Base-by-base conservation (phyloP, 371 early-diverging fungal species). In the Encephalitozoon romaleae region DNA sequence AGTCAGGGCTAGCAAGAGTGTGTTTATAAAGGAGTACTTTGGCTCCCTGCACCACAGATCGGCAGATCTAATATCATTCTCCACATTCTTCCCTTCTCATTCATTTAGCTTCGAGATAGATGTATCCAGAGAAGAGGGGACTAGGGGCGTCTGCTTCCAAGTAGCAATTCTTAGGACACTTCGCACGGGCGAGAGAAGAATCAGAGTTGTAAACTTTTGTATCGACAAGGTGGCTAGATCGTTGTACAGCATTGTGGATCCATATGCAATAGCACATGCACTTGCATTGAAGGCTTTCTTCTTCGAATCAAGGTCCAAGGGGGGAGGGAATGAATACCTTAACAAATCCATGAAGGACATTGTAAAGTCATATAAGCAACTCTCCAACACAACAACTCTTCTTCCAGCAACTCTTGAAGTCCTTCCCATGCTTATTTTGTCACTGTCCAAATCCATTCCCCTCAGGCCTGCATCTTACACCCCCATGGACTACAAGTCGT, bases 11-110 rank as follows among this genome's bases (percentile, higher is more conserved):
- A 91, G 92, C 11, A 90, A 90, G 73, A 93, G 91, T 25, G 64
- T 81, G 30, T 34, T 38, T 55, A 67, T 84, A 15, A 77, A 66
- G 43, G 68, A 76, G 38, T 80, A 78, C 45, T 81, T 78, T 71
- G 84, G 86, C 53, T 78, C 87, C 93, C 65, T 88, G 88, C 54
- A 90, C 91, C 89, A 89, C 88, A 93, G 94, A 9, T 91, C 91
- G n/a, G 89, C 92, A 28, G 95, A 96, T 82, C 85, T 97, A 18
- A 81, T 96, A 30, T 89, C 93, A 1, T 87, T 95, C 77, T 92
- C 96, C 53, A 93, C 91, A 70, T 96, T 93, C 5, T 90, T 89
- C 73, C 92, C 96, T 52, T 89, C 93, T 80, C 94, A 96, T 84
- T 87, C 89, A 25, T 94, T 95, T 80, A 90, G 90, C 2, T 90